Conservation (phyloP, 2,329 filamentous ascomycete genomes). For the Pseudofabraea citricarpa region DNA sequence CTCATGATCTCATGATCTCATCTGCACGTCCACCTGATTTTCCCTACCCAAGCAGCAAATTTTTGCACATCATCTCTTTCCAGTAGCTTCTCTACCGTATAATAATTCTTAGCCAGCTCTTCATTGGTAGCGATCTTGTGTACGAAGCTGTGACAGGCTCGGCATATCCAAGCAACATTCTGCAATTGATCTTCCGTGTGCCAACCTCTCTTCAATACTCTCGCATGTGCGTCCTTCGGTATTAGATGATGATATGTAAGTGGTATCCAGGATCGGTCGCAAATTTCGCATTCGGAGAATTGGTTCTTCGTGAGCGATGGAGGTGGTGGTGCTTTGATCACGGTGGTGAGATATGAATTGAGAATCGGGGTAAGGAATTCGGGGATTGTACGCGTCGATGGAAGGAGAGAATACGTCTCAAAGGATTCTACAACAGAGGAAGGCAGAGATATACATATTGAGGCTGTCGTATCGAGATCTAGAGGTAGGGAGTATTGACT, state of each 20-base stretch:
- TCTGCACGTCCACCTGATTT: constrained; percentile 67
- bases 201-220: constrained; percentile 74
- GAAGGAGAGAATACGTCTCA: constrained; percentile 56
- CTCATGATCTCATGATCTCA: constrained; percentile 23
- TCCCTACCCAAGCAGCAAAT: constrained; percentile 70
- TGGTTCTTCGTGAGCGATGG: constrained; percentile 50
- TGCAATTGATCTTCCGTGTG: constrained; percentile 69
- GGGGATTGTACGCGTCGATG: constrained; percentile 35
- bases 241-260: constrained; percentile 84
- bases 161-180: constrained; percentile 81
- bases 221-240: constrained; percentile 70
- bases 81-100: constrained; percentile 66
- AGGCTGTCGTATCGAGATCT: constrained; percentile 29
- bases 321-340: constrained; percentile 58
- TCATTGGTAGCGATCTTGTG: constrained; percentile 73
- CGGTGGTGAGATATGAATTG: constrained; percentile 53
- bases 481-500: constrained; percentile 54
- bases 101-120: constrained; percentile 68
- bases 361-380: constrained; percentile 61
- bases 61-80: constrained; percentile 65
- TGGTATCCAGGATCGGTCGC: constrained; percentile 67
- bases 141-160: constrained; percentile 79
- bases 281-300: constrained; percentile 67
- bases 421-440: constrained; percentile 63
- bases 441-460: constrained; percentile 46